A percentile compares a stretch with the other conserved stretches of the same genome.
Evolutionary conservation across 306 rosid genomes (phyloP).

Genomic region (Cicer cuneatum): DNA sequence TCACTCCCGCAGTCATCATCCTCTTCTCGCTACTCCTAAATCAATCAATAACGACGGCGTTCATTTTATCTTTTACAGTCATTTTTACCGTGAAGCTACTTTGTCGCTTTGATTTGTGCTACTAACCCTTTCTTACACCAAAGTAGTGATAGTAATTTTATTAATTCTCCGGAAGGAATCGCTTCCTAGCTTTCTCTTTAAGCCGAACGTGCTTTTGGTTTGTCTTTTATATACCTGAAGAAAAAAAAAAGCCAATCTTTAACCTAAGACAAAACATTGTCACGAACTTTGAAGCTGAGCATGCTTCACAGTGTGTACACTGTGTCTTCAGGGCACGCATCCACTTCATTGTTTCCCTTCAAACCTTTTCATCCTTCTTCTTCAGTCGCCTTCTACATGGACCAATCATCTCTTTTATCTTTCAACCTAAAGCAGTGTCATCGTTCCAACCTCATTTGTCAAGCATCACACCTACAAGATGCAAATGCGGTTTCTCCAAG

Average conservation of each 20-base stretch:
- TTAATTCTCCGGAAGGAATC: not conserved
- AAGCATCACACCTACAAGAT: constrained; percentile 28
- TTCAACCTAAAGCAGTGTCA: constrained; percentile 39
- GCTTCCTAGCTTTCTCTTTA: constrained; percentile 28
- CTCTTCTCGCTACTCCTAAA: no score
- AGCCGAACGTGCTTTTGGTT: constrained; percentile 17
- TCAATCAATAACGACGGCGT: no score
- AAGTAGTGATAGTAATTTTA: no score
- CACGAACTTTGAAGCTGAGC: constrained; percentile 26
- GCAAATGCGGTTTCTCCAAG: constrained; percentile 35
- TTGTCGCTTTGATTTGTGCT: no score
- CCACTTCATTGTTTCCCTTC: constrained; percentile 35
- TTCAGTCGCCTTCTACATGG: constrained; percentile 41
- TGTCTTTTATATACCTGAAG: not conserved
- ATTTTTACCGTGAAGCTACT: no score
- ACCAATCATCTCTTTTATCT: constrained; percentile 3
- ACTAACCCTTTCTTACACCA: no score
- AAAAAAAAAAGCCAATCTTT: not conserved
- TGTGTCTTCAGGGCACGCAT: constrained; percentile 41
- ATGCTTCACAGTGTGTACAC: constrained; percentile 44
- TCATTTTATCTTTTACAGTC: no score
- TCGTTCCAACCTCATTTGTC: constrained; percentile 19
- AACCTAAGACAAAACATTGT: not conserved
- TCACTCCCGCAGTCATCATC: no score
- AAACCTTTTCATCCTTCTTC: constrained; percentile 36